Percentiles rank a stretch among this genome's conserved stretches.
These are phyloP conservation scores for Sarocladium kiliense DNA, from an alignment of 2,329 filamentous ascomycete genomes.

Conservation along the genomic window DNA sequence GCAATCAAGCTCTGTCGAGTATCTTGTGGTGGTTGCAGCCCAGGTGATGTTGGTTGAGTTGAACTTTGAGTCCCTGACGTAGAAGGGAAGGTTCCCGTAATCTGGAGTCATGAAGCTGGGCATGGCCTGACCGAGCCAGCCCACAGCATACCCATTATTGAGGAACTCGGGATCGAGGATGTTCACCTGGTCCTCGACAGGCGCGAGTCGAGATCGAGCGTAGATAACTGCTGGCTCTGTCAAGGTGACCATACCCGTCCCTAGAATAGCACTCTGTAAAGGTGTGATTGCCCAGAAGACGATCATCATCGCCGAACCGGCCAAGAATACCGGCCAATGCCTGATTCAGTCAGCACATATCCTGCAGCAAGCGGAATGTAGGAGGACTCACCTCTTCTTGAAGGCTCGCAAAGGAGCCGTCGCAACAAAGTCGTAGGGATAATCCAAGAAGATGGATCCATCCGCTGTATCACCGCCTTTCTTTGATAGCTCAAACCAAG, in stretches of 20 bases:
- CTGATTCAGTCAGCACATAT: slow-evolving; percentile 19
- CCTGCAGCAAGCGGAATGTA: not conserved
- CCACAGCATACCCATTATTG: slow-evolving; percentile 39
- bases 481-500: slow-evolving; percentile 53
- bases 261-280: slow-evolving; percentile 49
- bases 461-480: slow-evolving; percentile 33
- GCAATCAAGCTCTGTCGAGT: slow-evolving; percentile 33
- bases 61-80: slow-evolving; percentile 9
- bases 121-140: slow-evolving; percentile 37
- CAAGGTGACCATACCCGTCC: slow-evolving; percentile 25
- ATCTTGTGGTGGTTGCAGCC: slow-evolving; percentile 23
- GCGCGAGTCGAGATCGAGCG: slow-evolving; percentile 13
- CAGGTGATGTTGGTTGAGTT: slow-evolving; percentile 16
- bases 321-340: slow-evolving; percentile 49
- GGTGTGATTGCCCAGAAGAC: slow-evolving; percentile 53
- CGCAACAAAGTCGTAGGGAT: slow-evolving; percentile 38
- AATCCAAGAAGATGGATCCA: slow-evolving; percentile 46
- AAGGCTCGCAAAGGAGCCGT: slow-evolving; percentile 26
- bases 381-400: slow-evolving; percentile 28
- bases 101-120: slow-evolving; percentile 38
- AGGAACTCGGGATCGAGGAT: slow-evolving; percentile 30
- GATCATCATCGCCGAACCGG: slow-evolving; percentile 40
- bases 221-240: not conserved
- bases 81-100: slow-evolving; percentile 39
- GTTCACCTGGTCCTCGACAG: slow-evolving; percentile 16